Evolutionary conservation across 176 grass and related monocot genomes (phyloP).

Genomic region (Cocos nucifera): DNA sequence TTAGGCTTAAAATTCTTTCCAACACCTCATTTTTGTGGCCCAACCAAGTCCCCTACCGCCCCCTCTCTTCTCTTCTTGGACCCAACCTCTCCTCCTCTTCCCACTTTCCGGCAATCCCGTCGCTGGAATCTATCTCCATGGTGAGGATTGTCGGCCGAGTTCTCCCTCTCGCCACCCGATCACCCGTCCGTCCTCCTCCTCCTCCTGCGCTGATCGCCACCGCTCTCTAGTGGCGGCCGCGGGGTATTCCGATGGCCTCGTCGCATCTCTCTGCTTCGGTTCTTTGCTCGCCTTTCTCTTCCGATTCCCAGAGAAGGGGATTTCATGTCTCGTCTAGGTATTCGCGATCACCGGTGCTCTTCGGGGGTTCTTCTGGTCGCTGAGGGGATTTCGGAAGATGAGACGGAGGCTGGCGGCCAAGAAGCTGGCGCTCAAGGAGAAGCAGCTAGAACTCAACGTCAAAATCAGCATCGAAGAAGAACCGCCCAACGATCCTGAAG

Average conservation of each 20-base stretch:
- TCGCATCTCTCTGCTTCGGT: slow-evolving; percentile 7
- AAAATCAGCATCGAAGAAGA: too few relatives aligned
- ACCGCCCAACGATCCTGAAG: too few relatives aligned
- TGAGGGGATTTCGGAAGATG: not conserved
- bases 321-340: slow-evolving; percentile 31
- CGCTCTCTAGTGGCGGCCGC: slow-evolving; percentile 8
- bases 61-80: too few relatives aligned
- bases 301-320: slow-evolving; percentile 10
- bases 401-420: too few relatives aligned
- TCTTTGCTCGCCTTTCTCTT: slow-evolving; percentile 7
- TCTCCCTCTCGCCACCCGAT: slow-evolving; percentile 49
- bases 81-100: not conserved
- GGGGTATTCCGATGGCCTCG: not conserved
- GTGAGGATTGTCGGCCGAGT: slow-evolving; percentile 55
- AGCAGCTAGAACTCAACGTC: too few relatives aligned
- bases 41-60: too few relatives aligned
- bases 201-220: not conserved
- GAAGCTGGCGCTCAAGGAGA: too few relatives aligned
- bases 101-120: not conserved
- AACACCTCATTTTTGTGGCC: too few relatives aligned
- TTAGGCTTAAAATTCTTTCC: too few relatives aligned
- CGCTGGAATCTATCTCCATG: slow-evolving; percentile 23
- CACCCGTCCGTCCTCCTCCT: slow-evolving; percentile 5
- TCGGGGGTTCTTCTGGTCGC: slow-evolving; percentile 28
- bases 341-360: slow-evolving; percentile 20